phyloP scores from a whole-genome alignment of 108 stramenopile species.

The Skeletonema menzelii region DNA sequence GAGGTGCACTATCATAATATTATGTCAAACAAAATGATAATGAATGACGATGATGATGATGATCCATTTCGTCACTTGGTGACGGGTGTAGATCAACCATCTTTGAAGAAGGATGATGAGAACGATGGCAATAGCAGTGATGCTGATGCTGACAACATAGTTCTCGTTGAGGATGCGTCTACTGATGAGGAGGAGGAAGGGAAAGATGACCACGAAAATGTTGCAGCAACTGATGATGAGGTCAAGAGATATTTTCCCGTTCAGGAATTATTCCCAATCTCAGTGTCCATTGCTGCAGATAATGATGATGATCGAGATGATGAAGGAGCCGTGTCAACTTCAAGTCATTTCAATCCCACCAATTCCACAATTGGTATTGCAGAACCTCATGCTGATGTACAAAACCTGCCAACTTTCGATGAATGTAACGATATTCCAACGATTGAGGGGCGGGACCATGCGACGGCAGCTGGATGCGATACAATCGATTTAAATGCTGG shows the following conservation, averaged over 20 bases:
- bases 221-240: background rate
- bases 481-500: background rate
- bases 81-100: background rate
- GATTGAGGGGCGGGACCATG: too few relatives aligned
- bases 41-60: too few relatives aligned
- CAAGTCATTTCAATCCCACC: background rate
- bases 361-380: background rate
- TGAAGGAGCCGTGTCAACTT: background rate
- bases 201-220: background rate
- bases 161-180: background rate
- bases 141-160: background rate
- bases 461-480: background rate
- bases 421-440: background rate
- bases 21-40: too few relatives aligned
- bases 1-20: too few relatives aligned
- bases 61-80: too few relatives aligned
- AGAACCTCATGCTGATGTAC: background rate
- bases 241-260: background rate
- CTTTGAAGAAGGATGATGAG: background rate
- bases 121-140: background rate
- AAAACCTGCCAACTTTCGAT: background rate
- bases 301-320: background rate
- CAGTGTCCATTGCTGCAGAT: background rate
- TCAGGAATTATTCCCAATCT: background rate
- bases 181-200: background rate